A percentile compares a stretch with the other conserved stretches of the same genome.
phyloP scores from a whole-genome alignment of 192 early-diverging fungal species.

The Umbelopsis isabellina region DNA sequence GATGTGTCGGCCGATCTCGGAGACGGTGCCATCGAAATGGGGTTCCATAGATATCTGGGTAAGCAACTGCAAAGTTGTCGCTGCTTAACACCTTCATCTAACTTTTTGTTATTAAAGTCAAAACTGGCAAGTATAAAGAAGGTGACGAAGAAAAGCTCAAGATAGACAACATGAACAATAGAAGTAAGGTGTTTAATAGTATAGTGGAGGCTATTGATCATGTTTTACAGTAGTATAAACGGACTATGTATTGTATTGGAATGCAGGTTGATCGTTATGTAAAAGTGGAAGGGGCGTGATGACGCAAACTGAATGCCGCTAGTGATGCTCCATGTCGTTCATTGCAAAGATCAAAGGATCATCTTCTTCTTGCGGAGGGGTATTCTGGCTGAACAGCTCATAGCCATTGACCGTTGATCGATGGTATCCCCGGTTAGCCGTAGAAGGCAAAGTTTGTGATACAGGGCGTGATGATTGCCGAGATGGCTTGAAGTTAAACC shows the following conservation, averaged over 20 bases:
- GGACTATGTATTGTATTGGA: background rate
- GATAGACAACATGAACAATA: slow-evolving; percentile 22
- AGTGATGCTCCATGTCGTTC: slow-evolving; percentile 18
- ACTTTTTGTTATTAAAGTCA: slow-evolving; percentile 49
- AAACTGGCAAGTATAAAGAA: slow-evolving; percentile 82
- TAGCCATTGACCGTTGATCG: background rate
- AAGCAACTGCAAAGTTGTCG: background rate
- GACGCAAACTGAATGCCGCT: background rate
- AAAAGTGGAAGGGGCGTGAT: background rate
- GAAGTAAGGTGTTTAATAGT: slow-evolving; percentile 58
- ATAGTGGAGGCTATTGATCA: slow-evolving; percentile 71
- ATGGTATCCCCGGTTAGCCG: background rate
- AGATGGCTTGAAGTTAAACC: slow-evolving; percentile 1
- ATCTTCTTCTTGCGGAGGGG: background rate
- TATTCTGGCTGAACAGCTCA: background rate
- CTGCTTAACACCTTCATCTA: background rate
- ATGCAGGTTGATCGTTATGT: background rate
- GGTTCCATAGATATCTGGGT: slow-evolving; percentile 61
- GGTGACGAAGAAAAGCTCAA: slow-evolving; percentile 67
- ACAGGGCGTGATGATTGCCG: background rate
- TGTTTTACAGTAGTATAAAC: slow-evolving; percentile 39
- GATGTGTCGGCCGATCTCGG: slow-evolving; percentile 83
- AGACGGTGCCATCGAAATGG: slow-evolving; percentile 74
- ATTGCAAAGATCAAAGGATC: slow-evolving; percentile 4
- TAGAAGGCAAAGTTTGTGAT: background rate